Percentiles rank a stretch among this genome's conserved stretches.
Evolutionary conservation across 2,329 filamentous ascomycete species (phyloP).

Genomic region (Colletotrichum euphorbiae): DNA sequence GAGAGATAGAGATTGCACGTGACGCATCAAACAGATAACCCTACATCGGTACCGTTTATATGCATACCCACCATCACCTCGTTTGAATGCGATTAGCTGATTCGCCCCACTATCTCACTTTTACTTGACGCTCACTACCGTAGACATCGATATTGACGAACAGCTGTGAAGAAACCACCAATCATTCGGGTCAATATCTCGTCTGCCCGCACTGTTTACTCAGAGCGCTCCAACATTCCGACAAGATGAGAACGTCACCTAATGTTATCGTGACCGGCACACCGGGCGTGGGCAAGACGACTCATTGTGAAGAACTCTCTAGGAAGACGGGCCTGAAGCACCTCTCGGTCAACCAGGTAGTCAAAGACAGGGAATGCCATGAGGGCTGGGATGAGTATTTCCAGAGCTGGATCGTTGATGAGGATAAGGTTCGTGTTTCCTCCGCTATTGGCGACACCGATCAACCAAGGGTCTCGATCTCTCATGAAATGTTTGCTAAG

Average conservation of each 20-base stretch:
- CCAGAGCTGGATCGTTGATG: constrained; percentile 92
- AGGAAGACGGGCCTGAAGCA: constrained; percentile 82
- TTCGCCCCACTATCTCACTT: background rate
- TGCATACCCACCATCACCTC: background rate
- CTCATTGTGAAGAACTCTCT: constrained; percentile 85
- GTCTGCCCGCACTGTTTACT: too few species aligned
- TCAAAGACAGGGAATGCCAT: constrained; percentile 88
- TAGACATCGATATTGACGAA: too few species aligned
- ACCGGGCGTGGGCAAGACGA: constrained; percentile 95
- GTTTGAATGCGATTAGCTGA: constrained; percentile 29
- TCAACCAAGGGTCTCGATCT: too few species aligned
- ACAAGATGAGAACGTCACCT: constrained; percentile 64
- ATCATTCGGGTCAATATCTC: too few species aligned
- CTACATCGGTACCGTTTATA: background rate
- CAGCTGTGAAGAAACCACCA: too few species aligned
- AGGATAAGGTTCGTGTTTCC: constrained; percentile 78
- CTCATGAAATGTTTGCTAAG: background rate
- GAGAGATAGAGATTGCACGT: constrained; percentile 2
- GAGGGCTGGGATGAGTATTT: constrained; percentile 89
- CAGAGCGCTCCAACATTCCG: too few species aligned
- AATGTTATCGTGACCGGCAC: constrained; percentile 98
- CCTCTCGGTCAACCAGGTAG: constrained; percentile 88
- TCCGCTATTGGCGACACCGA: too few species aligned
- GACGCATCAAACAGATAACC: background rate
- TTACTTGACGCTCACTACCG: background rate